Evolutionary conservation across 805 yeast genomes (phyloP), one percentile per base, ranked within the genome.

Genomic region (Scheffersomyces coipomensis): DNA sequence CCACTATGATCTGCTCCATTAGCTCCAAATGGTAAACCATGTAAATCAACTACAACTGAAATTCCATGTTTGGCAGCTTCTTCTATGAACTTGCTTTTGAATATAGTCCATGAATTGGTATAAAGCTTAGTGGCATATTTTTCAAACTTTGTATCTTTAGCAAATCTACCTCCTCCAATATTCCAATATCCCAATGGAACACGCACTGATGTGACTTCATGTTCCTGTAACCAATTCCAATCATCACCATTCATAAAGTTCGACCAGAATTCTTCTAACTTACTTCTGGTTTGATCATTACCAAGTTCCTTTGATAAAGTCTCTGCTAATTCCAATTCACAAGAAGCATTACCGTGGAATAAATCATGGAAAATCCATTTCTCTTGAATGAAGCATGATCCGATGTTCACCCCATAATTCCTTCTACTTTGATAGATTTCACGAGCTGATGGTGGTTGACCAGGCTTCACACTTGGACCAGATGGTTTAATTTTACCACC

Each of bases 151-250:
- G 95, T 83, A 3, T 74, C 78, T 16, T 62, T 60, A 30, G 79
- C 64, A 55, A 70, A 84, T 13, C 51, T 47, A 1, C 90, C 88
- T 16, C 83, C 81, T 37, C 66, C 75, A n/a, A 89, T 78, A 41
- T 78, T 81, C 96, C 96, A 91, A 61, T 86, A 91, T 0, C 98
- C 98, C 47, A 91, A 64, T 6, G 99, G 98, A 1, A 91, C 73
- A 52, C 99, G 74, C 4, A 91, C 73, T 2, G 89, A 77, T 18
- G 87, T 88, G n/a, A 86, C 86, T 6, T 88, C 86, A 38, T 71
- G 73, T 16, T 71, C 64, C 33, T 66, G 59, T 21, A 91, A 61
- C 86, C 88, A 88, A 16, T 74, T 53, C 95, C 96, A 90, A 56
- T 91, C 97, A 6, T 74, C 73, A 39, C 81, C 86, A 24, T 59